phyloP scores from a whole-genome alignment of 2,329 filamentous ascomycete genomes.

The Aaosphaeria pasadenensis region DNA sequence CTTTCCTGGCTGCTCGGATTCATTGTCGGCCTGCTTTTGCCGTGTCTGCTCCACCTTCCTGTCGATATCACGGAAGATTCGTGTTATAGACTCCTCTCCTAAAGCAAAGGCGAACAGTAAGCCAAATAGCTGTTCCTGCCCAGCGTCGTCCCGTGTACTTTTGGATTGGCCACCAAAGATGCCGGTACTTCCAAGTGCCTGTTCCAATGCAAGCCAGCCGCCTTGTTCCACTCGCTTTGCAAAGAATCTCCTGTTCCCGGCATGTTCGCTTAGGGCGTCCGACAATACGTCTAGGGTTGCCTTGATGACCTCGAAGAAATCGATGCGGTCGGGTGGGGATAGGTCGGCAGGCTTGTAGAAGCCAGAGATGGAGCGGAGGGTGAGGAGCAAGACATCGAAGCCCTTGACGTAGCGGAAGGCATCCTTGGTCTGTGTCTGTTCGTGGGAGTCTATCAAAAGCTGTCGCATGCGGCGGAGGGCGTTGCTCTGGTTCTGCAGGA shows the following conservation, averaged over 20 bases:
- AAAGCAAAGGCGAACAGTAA: conserved; percentile 77
- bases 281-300: conserved; percentile 71
- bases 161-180: conserved; percentile 34
- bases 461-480: conserved; percentile 66
- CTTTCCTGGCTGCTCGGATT: background rate
- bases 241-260: conserved; percentile 87
- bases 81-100: conserved; percentile 71
- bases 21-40: conserved; percentile 7
- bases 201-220: conserved; percentile 75
- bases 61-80: conserved; percentile 56
- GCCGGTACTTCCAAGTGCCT: conserved; percentile 67
- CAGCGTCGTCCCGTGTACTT: conserved; percentile 32
- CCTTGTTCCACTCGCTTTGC: conserved; percentile 69
- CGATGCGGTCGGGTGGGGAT: conserved; percentile 59
- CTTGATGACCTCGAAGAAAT: conserved; percentile 68
- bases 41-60: conserved; percentile 19
- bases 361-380: conserved; percentile 68
- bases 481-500: conserved; percentile 43
- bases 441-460: conserved; percentile 53
- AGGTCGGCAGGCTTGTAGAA: conserved; percentile 70
- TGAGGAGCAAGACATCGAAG: conserved; percentile 70
- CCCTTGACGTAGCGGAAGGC: conserved; percentile 78
- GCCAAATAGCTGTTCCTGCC: conserved; percentile 73
- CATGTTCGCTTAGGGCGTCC: conserved; percentile 71
- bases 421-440: conserved; percentile 61